These are phyloP conservation scores for Fusarium domesticum DNA, from an alignment of 2,329 filamentous ascomycete species.

Conservation along the genomic window DNA sequence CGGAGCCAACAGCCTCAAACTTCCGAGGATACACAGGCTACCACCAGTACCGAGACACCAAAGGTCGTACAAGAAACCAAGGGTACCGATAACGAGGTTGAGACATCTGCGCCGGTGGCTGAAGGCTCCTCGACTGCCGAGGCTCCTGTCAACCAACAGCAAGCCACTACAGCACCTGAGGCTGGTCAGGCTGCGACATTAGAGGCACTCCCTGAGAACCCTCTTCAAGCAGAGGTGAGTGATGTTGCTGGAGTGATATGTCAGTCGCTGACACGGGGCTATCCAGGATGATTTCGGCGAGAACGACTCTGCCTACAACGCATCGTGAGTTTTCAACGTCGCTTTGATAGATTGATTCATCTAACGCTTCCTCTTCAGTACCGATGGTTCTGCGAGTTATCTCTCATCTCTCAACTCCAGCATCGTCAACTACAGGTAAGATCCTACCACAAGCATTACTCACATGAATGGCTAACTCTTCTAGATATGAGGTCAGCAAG, in stretches of 20 bases:
- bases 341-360: neutral
- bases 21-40: too few species aligned
- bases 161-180: neutral
- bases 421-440: conserved; percentile 7
- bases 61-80: too few species aligned
- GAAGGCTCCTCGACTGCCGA: neutral
- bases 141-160: neutral
- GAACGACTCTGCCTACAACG: conserved; percentile 1
- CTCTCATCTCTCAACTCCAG: conserved; percentile 9
- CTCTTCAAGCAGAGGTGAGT: conserved; percentile 5
- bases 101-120: too few species aligned
- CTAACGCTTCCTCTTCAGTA: neutral
- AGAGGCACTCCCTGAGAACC: neutral
- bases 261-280: neutral
- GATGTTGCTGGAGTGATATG: neutral
- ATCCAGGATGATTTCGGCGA: conserved; percentile 1
- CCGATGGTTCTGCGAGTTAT: conserved; percentile 7
- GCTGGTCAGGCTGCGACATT: neutral
- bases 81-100: too few species aligned
- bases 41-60: too few species aligned
- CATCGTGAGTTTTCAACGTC: neutral
- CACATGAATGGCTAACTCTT: neutral
- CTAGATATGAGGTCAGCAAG: conserved; percentile 7
- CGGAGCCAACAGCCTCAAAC: too few species aligned
- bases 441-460: neutral